Evolutionary conservation across 2,329 filamentous ascomycete genomes (phyloP), one percentile per base, ranked within the genome.

Genomic region (Scedosporium minutisporum): DNA sequence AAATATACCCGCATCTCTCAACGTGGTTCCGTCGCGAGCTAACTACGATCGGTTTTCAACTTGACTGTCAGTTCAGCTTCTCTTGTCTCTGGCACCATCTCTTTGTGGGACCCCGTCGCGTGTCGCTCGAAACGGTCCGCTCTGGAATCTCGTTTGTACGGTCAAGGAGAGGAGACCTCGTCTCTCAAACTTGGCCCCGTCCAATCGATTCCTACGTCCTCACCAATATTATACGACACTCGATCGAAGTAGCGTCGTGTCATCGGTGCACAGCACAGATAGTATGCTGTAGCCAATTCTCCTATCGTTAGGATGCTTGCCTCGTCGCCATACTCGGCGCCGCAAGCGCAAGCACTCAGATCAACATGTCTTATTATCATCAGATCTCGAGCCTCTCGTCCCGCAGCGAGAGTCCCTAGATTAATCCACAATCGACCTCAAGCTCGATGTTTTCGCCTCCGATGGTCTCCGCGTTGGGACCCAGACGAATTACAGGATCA

Each of bases 271-370:
- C 25, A 61, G 16, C n/a, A 21, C 44, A 61, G 42, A 53, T 61
- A 61, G 59, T 53, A 61, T 61, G 59, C 23, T 61, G 42, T 51
- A 42, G 27, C 10, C 25, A 29, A 25, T 51, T n/a, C 16, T 9
- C n/a, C 59, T 27, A 61, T 33, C 44, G 29, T 41, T 53, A 61
- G 59, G 23, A 61, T 61, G 59, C 59, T 44, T 46, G 44, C 59
- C 59, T 51, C 59, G 42, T 33, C 21, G 27, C 23, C 41, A 25
- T n/a, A 46, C 16, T 38, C 44, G 59, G 59, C 44, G 59, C 48
- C 57, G n/a, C 57, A 51, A 38, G 58, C 58, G 21, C 44, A 29
- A 23, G 16, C 27, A 7, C 23, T 58, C 12, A 33, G 27, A 21
- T 38, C 42, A 12, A n/a, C 25, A 6, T 46, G 23, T 33, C n/a